phyloP scores from a whole-genome alignment of 768 basidiomycete genomes.

The Sutorius australiensis region DNA sequence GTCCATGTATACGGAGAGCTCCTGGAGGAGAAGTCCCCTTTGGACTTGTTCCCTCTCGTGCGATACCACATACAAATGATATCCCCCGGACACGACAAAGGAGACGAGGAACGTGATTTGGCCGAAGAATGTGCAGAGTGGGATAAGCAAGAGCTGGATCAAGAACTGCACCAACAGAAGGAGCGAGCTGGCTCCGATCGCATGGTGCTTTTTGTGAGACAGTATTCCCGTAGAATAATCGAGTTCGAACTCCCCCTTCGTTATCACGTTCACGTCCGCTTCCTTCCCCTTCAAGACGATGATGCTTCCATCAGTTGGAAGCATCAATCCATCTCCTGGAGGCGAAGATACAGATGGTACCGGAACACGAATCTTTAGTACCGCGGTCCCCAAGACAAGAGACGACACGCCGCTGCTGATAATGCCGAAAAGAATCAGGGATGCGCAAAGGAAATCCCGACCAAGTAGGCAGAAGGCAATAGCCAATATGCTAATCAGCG shows the following conservation, averaged over 20 bases:
- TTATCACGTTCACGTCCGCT: conserved; percentile 26
- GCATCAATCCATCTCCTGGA: conserved; percentile 31
- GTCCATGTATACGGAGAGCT: conserved; percentile 7
- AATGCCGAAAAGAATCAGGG: conserved; percentile 32
- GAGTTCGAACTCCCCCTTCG: conserved; percentile 32
- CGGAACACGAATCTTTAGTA: conserved; percentile 20
- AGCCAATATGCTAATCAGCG: conserved; percentile 21
- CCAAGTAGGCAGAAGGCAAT: conserved; percentile 18
- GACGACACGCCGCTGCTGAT: conserved; percentile 31
- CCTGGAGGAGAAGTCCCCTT: conserved; percentile 12
- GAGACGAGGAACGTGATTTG: conserved; percentile 30
- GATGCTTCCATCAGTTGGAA: conserved; percentile 12
- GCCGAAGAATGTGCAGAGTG: conserved; percentile 30
- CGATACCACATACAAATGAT: conserved; percentile 30
- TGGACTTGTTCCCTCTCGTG: conserved; percentile 29
- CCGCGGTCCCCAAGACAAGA: conserved; percentile 24
- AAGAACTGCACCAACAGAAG: conserved; percentile 29
- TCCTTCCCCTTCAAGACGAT: conserved; percentile 30
- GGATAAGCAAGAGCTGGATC: conserved; percentile 30
- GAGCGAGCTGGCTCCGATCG: conserved; percentile 23
- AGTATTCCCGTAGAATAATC: conserved; percentile 15
- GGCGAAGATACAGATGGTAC: conserved; percentile 24
- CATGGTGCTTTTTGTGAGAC: conserved; percentile 2
- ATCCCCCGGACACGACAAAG: conserved; percentile 29
- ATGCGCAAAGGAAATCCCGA: conserved; percentile 24